These are phyloP conservation scores for Prunus armeniaca DNA, from an alignment of 306 rosid species.

Conservation along the genomic window DNA sequence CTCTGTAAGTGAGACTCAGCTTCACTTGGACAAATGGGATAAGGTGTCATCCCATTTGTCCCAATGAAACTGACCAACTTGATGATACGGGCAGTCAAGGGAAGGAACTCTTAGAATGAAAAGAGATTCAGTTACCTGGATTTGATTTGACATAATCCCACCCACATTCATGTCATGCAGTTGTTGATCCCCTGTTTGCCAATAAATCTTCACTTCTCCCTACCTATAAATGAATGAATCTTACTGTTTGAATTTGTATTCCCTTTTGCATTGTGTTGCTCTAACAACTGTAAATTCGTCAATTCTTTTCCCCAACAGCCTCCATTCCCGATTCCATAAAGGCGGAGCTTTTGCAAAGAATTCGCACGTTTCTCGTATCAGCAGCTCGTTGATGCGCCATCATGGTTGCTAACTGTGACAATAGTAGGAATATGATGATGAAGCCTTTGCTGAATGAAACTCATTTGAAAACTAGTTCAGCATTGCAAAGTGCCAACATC, in stretches of 20 bases:
- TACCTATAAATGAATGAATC: not conserved
- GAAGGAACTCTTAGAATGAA: not conserved
- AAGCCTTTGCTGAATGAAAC: conserved; percentile 5
- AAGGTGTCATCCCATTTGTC: not conserved
- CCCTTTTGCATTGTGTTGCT: not conserved
- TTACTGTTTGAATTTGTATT: not conserved
- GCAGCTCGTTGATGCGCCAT: conserved; percentile 45
- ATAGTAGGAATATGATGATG: not conserved
- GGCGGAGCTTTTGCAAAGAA: conserved; percentile 84
- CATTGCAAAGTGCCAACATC: not conserved
- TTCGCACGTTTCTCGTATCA: conserved; percentile 62
- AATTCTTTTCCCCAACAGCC: conserved; percentile 39
- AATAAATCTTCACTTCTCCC: not conserved
- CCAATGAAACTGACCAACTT: not conserved
- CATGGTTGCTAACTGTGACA: not conserved
- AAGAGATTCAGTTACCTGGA: not conserved
- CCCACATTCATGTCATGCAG: not conserved
- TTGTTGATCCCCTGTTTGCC: not conserved
- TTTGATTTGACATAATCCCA: not conserved
- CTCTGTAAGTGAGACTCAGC: too few relatives aligned
- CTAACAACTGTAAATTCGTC: not conserved
- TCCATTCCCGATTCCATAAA: conserved; percentile 81
- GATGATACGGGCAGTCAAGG: not conserved
- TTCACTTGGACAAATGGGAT: too few relatives aligned
- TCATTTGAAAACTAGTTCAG: not conserved